phyloP scores from a whole-genome alignment of 192 early-diverging fungal species.

The Gonapodya prolifera region DNA sequence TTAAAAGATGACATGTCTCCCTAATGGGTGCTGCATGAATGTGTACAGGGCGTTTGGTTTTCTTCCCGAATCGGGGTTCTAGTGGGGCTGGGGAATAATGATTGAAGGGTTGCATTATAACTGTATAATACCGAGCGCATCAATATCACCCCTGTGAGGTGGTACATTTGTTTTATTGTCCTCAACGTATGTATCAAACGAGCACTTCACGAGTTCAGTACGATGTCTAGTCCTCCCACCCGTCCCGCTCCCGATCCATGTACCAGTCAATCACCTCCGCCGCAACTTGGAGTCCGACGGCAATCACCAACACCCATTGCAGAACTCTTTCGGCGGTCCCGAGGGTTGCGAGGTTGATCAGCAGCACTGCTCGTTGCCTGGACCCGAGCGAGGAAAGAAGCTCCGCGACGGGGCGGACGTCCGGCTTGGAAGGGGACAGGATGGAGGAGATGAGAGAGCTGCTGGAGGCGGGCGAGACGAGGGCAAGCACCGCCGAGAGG shows the following conservation, averaged over 20 bases:
- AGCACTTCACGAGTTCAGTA: too few species aligned
- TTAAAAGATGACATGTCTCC: neutral
- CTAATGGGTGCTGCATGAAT: too few species aligned
- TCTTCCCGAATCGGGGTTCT: too few species aligned
- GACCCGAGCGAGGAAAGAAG: neutral
- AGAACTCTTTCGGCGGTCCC: neutral
- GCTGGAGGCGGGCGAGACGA: neutral
- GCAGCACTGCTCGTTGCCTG: neutral
- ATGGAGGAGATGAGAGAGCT: too few species aligned
- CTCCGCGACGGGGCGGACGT: neutral
- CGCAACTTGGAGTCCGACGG: neutral
- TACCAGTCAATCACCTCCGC: neutral
- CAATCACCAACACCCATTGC: neutral
- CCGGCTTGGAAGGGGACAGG: neutral
- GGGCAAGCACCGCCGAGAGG: neutral
- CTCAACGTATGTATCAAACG: too few species aligned
- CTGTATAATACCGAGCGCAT: too few species aligned
- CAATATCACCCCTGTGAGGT: too few species aligned
- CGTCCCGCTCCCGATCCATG: neutral
- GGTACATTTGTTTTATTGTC: too few species aligned
- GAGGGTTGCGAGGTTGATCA: neutral
- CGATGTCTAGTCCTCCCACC: neutral
- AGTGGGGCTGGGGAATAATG: too few species aligned
- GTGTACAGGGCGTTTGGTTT: too few species aligned
- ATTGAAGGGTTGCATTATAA: too few species aligned